Evolutionary conservation across 2,329 filamentous ascomycete genomes (phyloP), one percentile per base, ranked within the genome.

Genomic region (Orbilia oligospora): DNA sequence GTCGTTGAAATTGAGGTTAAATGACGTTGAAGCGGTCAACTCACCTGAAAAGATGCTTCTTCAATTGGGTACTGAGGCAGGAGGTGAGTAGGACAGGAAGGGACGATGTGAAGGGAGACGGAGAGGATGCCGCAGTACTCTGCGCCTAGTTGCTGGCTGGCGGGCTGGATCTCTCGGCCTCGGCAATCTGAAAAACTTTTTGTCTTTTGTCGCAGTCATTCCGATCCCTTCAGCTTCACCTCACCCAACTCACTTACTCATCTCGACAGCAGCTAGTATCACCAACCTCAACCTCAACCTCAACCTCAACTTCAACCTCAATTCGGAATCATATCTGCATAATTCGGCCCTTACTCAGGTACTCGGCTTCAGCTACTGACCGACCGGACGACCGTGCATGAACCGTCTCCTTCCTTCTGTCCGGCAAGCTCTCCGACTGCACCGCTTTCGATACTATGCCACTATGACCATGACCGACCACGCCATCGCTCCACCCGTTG

Each of bases 391-490:
- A n/a, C 38, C n/a, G 38, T 55, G 67, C 51, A 70, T 70, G 67
- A 58, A n/a, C 41, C 67, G 67, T 10, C 51, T 64, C 27, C 56
- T 61, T 51, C 55, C 71, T 48, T 68, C 48, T 41, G 58, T 56
- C 69, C 56, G 49, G 58, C 69, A 65, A 51, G 48, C 70, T 44
- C 71, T 68, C 51, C 71, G 51, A 53, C 71, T 53, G 41, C 64
- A 53, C 33, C 64, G 48, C 20, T 48, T 22, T 41, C 51, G 64
- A 55, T 70, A 48, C 51, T 67, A 71, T 77, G 67, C 73, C 67
- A 77, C 73, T 44, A 71, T 77, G 73, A 76, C 72, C 72, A 48
- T 53, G 53, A 55, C 67, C 61, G 73, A 77, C 46, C 67, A 69
- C 12, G 30, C 72, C 58, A 55, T 56, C 56, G 46, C 53, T 55